These are phyloP conservation scores for Bipolaris sorokiniana DNA, from an alignment of 2,329 filamentous ascomycete species.

Conservation along the genomic window DNA sequence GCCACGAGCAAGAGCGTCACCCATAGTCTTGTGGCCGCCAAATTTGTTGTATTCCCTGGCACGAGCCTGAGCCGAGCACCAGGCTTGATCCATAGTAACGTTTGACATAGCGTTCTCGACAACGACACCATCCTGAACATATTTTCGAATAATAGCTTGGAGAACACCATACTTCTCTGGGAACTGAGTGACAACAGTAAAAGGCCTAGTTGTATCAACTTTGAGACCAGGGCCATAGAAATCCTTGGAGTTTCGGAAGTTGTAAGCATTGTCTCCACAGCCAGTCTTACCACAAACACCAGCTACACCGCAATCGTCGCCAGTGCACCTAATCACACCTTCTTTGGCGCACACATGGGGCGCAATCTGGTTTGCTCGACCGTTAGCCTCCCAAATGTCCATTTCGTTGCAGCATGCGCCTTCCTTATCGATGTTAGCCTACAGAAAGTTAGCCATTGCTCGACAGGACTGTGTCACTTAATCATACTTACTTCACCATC, in stretches of 20 bases:
- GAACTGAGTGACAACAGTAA: conserved; percentile 74
- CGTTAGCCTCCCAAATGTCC: conserved; percentile 64
- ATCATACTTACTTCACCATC: conserved; percentile 43
- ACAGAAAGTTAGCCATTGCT: conserved; percentile 45
- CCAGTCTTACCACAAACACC: conserved; percentile 48
- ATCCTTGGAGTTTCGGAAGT: conserved; percentile 25
- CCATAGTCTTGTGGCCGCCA: conserved; percentile 55
- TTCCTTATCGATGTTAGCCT: conserved; percentile 52
- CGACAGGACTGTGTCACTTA: not conserved
- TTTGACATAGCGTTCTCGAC: conserved; percentile 60
- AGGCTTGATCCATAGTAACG: conserved; percentile 41
- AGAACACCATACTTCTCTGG: conserved; percentile 64
- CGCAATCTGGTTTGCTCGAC: conserved; percentile 54
- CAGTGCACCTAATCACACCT: conserved; percentile 51
- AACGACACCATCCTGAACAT: conserved; percentile 67
- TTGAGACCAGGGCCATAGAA: conserved; percentile 47
- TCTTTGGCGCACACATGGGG: conserved; percentile 58
- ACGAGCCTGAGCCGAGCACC: conserved; percentile 33
- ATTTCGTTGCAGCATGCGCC: conserved; percentile 62
- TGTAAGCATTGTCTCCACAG: conserved; percentile 46
- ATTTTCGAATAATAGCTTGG: conserved; percentile 67
- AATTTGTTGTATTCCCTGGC: conserved; percentile 41
- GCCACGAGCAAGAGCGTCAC: conserved; percentile 54
- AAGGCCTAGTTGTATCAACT: conserved; percentile 64
- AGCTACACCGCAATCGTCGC: conserved; percentile 48